These are phyloP conservation scores for Neonothopanus nambi DNA, from an alignment of 1,284 basidiomycete genomes.

Conservation along the genomic window DNA sequence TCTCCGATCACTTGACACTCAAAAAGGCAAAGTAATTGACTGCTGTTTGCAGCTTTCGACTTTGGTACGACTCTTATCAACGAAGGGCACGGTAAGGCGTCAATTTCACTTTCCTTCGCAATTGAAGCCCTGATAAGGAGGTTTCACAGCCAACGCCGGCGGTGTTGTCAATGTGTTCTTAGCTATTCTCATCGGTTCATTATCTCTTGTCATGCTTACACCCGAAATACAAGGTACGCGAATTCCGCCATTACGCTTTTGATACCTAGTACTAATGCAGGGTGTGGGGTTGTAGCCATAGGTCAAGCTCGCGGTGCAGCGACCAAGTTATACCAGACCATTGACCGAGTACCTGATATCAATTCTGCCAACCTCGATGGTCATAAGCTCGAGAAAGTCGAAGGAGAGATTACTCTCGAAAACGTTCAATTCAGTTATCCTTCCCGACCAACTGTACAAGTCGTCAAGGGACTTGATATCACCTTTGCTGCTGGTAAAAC, in stretches of 20 bases:
- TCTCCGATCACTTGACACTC: neutral
- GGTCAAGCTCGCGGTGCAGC: conserved; percentile 85
- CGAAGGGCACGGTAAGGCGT: conserved; percentile 46
- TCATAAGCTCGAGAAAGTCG: conserved; percentile 68
- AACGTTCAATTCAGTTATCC: conserved; percentile 90
- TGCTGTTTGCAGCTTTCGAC: conserved; percentile 57
- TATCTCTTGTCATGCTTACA: conserved; percentile 80
- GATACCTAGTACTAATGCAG: too few species aligned
- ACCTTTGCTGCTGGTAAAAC: conserved; percentile 79
- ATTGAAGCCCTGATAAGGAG: neutral
- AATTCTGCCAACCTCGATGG: conserved; percentile 79
- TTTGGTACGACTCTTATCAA: conserved; percentile 86
- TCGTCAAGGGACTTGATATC: conserved; percentile 75
- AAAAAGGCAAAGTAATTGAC: too few species aligned
- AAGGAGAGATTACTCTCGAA: conserved; percentile 78
- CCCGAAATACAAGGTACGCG: conserved; percentile 79
- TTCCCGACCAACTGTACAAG: conserved; percentile 83
- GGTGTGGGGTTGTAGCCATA: too few species aligned
- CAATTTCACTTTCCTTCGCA: neutral
- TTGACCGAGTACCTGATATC: conserved; percentile 85
- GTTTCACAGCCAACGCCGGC: conserved; percentile 58
- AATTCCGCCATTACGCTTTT: too few species aligned
- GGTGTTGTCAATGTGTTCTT: conserved; percentile 82
- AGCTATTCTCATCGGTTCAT: conserved; percentile 86
- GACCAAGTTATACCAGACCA: conserved; percentile 89